A percentile compares a stretch with the other conserved stretches of the same genome.
phyloP scores from a whole-genome alignment of 768 basidiomycete genomes.

The Termitomyces heimii region DNA sequence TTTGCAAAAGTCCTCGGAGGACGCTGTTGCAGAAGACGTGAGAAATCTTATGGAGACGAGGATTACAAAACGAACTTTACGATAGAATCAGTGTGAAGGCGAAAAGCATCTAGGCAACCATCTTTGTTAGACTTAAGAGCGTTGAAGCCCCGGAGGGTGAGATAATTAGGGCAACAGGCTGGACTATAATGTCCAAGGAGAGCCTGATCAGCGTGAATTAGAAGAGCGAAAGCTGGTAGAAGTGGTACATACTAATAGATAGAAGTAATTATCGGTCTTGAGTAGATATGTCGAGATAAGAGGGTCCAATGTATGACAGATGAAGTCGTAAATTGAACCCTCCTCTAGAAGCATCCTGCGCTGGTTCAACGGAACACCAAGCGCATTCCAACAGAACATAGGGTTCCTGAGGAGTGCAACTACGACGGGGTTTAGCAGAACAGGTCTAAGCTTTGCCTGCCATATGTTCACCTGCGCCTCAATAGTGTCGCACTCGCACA shows the following conservation, averaged over 20 bases:
- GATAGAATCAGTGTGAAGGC: conserved; percentile 70
- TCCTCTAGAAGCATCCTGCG: conserved; percentile 53
- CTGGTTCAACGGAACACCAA: conserved; percentile 73
- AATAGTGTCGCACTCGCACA: conserved; percentile 50
- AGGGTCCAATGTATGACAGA: conserved; percentile 47
- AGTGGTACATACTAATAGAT: conserved; percentile 38
- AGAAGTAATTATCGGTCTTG: conserved; percentile 64
- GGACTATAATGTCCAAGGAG: conserved; percentile 52
- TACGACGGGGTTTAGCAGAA: conserved; percentile 54
- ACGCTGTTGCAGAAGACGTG: conserved; percentile 16
- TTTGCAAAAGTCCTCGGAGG: conserved; percentile 23
- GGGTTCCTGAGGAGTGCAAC: conserved; percentile 48
- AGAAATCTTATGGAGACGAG: not conserved
- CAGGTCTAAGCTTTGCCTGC: conserved; percentile 51
- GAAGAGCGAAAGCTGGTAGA: not conserved
- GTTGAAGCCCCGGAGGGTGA: conserved; percentile 57
- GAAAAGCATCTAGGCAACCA: conserved; percentile 45
- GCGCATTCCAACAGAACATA: conserved; percentile 69
- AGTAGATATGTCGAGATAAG: conserved; percentile 40
- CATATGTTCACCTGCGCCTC: conserved; percentile 60
- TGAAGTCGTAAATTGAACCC: conserved; percentile 42
- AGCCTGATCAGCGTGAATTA: conserved; percentile 16
- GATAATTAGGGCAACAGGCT: conserved; percentile 56
- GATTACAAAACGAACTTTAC: conserved; percentile 40
- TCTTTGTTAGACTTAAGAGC: conserved; percentile 43